Percentiles rank a stretch among this genome's conserved stretches.
Conservation (phyloP, 2,329 filamentous ascomycete genomes). For the Scedosporium aurantiacum region DNA sequence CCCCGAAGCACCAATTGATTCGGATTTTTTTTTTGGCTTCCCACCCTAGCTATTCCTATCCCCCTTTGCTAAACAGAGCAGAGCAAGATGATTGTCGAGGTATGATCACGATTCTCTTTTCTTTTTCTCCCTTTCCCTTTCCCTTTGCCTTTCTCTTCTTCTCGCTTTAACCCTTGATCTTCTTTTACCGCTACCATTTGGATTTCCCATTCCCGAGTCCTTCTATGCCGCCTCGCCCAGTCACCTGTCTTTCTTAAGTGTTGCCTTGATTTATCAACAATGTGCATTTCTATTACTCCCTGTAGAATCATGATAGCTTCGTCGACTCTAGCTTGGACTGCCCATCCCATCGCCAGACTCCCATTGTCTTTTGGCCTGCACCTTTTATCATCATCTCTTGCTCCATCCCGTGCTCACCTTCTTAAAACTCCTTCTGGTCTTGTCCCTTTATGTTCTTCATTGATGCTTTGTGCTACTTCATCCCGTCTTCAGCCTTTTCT, state of each 20-base stretch:
- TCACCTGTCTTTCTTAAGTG: too few relatives aligned
- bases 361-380: not conserved
- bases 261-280: too few relatives aligned
- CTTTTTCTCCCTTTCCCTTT: too few relatives aligned
- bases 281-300: too few relatives aligned
- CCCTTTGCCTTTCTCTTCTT: not conserved
- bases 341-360: not conserved
- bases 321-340: not conserved
- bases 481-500: not conserved
- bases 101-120: conserved; percentile 9
- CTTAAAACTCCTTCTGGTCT: not conserved
- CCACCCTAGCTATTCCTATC: not conserved
- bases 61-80: not conserved
- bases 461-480: not conserved
- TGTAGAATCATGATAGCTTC: too few relatives aligned
- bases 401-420: not conserved
- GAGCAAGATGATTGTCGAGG: conserved; percentile 27
- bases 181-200: too few relatives aligned
- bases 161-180: not conserved
- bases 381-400: not conserved
- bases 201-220: too few relatives aligned
- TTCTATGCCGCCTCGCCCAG: too few relatives aligned
- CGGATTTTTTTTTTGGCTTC: not conserved
- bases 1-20: not conserved
- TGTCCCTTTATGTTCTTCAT: not conserved